Conservation (phyloP, 352 stramenopile species). For the Thraustochytrium striatum region DNA sequence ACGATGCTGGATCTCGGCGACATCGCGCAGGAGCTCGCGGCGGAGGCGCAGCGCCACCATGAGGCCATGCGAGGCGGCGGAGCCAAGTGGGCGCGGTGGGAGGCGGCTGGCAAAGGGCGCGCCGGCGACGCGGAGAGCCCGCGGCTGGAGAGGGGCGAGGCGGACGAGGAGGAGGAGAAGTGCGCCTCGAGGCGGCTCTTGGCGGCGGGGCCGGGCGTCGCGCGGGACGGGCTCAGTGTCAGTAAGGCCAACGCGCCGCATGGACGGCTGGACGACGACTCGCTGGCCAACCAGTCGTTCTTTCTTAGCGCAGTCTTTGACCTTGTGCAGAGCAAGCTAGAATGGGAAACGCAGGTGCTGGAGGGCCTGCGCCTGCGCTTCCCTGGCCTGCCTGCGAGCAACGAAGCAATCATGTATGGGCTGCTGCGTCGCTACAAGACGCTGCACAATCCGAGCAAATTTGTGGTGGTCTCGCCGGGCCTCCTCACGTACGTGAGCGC, state of each 20-base stretch:
- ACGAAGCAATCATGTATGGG: slow-evolving; percentile 45
- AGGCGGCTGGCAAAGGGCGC: not conserved
- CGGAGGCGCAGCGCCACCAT: slow-evolving; percentile 10
- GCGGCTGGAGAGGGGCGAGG: not conserved
- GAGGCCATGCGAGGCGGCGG: not conserved
- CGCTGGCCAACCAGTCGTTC: slow-evolving; percentile 42
- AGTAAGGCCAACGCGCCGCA: not conserved
- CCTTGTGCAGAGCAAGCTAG: slow-evolving; percentile 40
- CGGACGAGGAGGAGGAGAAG: not conserved
- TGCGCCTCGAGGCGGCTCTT: not conserved
- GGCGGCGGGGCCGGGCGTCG: not conserved
- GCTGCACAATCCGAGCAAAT: not conserved
- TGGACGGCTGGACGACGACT: not conserved
- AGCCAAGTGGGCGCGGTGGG: not conserved
- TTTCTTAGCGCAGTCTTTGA: slow-evolving; percentile 42
- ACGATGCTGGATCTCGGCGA: not conserved
- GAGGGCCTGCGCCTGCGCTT: slow-evolving; percentile 40
- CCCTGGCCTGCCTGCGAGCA: slow-evolving; percentile 37
- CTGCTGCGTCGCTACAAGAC: slow-evolving; percentile 1
- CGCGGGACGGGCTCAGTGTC: not conserved
- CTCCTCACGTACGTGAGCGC: slow-evolving; percentile 33
- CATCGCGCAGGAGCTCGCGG: slow-evolving; percentile 6
- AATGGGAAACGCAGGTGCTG: slow-evolving; percentile 40
- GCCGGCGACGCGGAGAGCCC: not conserved
- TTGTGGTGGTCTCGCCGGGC: slow-evolving; percentile 36